Percentiles rank a stretch among this genome's conserved stretches.
Evolutionary conservation across 1,139 yeast genomes (phyloP).

Genomic region (Scheffersomyces segobiensis): DNA sequence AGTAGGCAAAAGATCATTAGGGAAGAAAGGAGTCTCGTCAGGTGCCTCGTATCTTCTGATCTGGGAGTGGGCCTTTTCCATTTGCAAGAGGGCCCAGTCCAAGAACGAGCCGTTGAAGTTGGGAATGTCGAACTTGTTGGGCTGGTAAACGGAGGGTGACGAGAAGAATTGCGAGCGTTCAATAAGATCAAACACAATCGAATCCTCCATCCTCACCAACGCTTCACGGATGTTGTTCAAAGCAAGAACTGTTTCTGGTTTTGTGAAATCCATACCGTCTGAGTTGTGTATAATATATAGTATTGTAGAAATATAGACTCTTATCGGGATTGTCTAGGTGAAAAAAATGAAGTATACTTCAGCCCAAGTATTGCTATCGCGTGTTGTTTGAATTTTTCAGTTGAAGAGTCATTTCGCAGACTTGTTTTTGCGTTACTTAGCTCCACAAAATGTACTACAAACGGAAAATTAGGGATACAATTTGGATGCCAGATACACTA

Average conservation of each 20-base stretch:
- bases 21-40: conserved; percentile 92
- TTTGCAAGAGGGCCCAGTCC: conserved; percentile 79
- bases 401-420: neutral
- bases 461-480: neutral
- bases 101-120: conserved; percentile 78
- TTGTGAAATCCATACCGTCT: conserved; percentile 72
- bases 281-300: conserved; percentile 4
- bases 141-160: conserved; percentile 73
- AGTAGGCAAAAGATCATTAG: conserved; percentile 60
- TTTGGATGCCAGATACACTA: neutral
- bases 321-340: neutral
- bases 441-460: neutral
- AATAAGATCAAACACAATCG: conserved; percentile 87
- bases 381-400: neutral
- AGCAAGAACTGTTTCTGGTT: conserved; percentile 80
- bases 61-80: conserved; percentile 80
- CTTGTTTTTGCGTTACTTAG: neutral
- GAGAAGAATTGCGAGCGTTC: conserved; percentile 88
- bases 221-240: conserved; percentile 81
- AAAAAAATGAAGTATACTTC: neutral
- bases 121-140: conserved; percentile 59
- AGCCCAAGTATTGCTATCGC: neutral
- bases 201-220: conserved; percentile 91
- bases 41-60: conserved; percentile 92
- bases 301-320: no score